phyloP scores from a whole-genome alignment of 176 grass and related monocot species.

The Oryza officinalis region DNA sequence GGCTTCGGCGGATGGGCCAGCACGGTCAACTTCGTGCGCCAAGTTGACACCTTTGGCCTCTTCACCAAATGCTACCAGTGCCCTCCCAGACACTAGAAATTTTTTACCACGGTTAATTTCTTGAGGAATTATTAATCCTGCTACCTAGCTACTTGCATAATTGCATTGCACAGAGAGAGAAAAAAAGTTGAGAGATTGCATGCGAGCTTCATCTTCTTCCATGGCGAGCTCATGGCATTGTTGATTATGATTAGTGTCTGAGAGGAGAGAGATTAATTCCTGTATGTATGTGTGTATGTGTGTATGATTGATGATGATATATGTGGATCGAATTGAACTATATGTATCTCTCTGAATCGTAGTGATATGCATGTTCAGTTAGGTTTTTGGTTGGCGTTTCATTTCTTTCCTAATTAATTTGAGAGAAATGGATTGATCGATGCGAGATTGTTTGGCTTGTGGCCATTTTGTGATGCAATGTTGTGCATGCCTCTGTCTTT shows the following conservation, averaged over 20 bases:
- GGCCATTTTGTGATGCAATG: not conserved
- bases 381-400: not conserved
- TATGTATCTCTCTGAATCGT: not conserved
- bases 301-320: conserved; percentile 19
- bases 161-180: not conserved
- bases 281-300: conserved; percentile 3
- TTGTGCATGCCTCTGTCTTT: not conserved
- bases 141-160: not conserved
- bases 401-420: not conserved
- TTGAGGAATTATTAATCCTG: not conserved
- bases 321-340: conserved; percentile 7
- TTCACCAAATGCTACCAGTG: conserved; percentile 99
- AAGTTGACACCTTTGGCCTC: conserved; percentile 80
- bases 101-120: not conserved
- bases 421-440: not conserved
- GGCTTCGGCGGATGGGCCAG: conserved; percentile 96
- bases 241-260: not conserved
- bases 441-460: not conserved
- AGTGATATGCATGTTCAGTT: not conserved
- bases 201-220: not conserved
- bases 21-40: conserved; percentile 75
- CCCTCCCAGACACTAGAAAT: conserved; percentile 62
- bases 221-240: not conserved
- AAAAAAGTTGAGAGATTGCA: conserved; percentile 2
- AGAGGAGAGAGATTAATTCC: not conserved